Conservation (phyloP, 2,329 filamentous ascomycete genomes). For the Talaromyces funiculosus region DNA sequence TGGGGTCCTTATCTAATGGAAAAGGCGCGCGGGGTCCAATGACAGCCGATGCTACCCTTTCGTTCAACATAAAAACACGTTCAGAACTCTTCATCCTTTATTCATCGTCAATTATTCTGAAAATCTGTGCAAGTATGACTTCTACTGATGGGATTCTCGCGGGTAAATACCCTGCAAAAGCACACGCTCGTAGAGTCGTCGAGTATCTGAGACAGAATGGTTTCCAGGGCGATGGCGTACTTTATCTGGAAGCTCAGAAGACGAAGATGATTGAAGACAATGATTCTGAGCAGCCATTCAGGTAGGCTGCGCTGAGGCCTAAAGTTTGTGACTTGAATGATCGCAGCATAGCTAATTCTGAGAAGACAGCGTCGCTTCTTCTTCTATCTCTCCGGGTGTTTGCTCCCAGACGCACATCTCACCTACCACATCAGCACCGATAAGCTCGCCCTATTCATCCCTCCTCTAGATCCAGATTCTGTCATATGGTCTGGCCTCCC, state of each 20-base stretch:
- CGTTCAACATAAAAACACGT: neutral
- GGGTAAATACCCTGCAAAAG: constrained; percentile 73
- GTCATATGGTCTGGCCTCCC: constrained; percentile 94
- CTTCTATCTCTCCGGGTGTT: constrained; percentile 87
- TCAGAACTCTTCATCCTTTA: neutral
- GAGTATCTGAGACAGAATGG: constrained; percentile 64
- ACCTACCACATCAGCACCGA: constrained; percentile 71
- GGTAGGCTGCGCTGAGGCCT: constrained; percentile 44
- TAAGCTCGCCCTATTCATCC: constrained; percentile 81
- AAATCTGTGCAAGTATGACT: constrained; percentile 21
- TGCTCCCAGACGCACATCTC: constrained; percentile 71
- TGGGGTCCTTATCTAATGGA: neutral
- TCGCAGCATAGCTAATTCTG: neutral
- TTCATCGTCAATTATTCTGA: neutral
- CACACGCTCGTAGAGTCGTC: constrained; percentile 77
- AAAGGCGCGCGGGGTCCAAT: neutral
- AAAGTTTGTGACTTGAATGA: too few species aligned
- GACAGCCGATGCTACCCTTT: neutral
- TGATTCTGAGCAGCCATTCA: constrained; percentile 74
- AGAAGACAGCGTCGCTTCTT: constrained; percentile 81
- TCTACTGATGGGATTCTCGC: constrained; percentile 40
- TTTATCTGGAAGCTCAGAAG: constrained; percentile 84
- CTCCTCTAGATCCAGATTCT: constrained; percentile 75
- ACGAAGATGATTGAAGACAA: constrained; percentile 82
- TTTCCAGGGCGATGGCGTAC: constrained; percentile 61